These are phyloP conservation scores for Malassezia arunalokei DNA, from an alignment of 1,284 basidiomycete species.

Conservation along the genomic window DNA sequence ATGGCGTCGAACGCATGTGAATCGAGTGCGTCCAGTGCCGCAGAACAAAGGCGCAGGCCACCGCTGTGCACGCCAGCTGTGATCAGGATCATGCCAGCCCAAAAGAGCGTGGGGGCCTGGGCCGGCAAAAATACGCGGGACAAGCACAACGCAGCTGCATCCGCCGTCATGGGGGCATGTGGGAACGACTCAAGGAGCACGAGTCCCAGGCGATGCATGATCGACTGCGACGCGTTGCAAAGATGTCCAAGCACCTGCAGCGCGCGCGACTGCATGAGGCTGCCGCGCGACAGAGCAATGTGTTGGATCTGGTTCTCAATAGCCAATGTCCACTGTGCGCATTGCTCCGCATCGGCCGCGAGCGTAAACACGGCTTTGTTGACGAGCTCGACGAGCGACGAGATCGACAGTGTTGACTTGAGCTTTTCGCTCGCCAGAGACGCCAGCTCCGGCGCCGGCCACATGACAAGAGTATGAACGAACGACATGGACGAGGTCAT, in stretches of 20 bases:
- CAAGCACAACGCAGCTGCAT: background rate
- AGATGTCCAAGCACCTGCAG: background rate
- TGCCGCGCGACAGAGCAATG: background rate
- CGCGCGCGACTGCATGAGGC: background rate
- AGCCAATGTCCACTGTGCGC: background rate
- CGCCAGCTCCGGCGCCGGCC: background rate
- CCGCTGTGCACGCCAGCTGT: background rate
- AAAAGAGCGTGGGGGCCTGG: conserved; percentile 1
- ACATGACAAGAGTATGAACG: background rate
- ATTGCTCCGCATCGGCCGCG: background rate
- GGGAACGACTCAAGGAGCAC: background rate
- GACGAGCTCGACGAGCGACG: background rate
- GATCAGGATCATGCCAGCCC: conserved; percentile 3
- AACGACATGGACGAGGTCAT: background rate
- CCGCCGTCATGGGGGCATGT: background rate
- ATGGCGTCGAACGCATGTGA: background rate
- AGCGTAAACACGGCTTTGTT: background rate
- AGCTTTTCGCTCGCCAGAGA: background rate
- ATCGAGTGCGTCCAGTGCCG: background rate
- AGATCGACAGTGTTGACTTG: background rate
- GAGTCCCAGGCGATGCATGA: background rate
- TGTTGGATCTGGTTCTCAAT: background rate
- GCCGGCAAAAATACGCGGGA: background rate
- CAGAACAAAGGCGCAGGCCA: background rate
- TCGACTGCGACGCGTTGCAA: background rate